Percentiles rank a stretch among this genome's conserved stretches.
These are phyloP conservation scores for Fonsecaea nubica DNA, from an alignment of 2,329 filamentous ascomycete genomes.

Conservation along the genomic window DNA sequence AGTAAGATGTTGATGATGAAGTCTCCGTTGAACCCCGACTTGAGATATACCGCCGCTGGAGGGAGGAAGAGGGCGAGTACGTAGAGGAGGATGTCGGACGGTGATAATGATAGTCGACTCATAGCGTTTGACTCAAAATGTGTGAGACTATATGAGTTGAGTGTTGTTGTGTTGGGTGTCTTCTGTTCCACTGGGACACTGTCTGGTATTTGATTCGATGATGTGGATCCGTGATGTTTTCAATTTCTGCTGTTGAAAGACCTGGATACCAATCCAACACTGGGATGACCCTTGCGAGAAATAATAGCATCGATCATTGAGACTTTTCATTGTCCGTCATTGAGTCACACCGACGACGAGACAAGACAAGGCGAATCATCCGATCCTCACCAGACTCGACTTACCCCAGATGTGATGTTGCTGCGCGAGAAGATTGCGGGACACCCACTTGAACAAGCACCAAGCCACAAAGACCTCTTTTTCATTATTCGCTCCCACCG, in stretches of 20 bases:
- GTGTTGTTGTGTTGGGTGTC: not conserved
- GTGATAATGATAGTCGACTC: not conserved
- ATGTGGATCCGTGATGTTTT: not conserved
- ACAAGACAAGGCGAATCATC: not conserved
- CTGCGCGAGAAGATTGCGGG: not conserved
- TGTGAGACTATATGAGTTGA: not conserved
- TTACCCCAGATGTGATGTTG: not conserved
- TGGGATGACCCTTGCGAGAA: not conserved
- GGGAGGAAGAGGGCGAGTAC: conserved; percentile 86
- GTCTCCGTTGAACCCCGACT: conserved; percentile 83
- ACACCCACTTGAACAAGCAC: not conserved
- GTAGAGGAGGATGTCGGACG: conserved; percentile 32
- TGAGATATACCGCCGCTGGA: conserved; percentile 88
- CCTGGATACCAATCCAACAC: not conserved
- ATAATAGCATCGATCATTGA: not conserved
- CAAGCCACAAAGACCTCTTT: too few relatives aligned
- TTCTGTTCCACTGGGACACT: not conserved
- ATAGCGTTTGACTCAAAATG: not conserved
- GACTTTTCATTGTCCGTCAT: not conserved
- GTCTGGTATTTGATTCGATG: not conserved
- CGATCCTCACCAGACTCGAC: not conserved
- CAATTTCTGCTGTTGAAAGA: not conserved
- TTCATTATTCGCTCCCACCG: not conserved
- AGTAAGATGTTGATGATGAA: conserved; percentile 90
- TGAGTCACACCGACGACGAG: not conserved